phyloP scores from a whole-genome alignment of 139 green algal species.

The Chlorella sorokiniana region DNA sequence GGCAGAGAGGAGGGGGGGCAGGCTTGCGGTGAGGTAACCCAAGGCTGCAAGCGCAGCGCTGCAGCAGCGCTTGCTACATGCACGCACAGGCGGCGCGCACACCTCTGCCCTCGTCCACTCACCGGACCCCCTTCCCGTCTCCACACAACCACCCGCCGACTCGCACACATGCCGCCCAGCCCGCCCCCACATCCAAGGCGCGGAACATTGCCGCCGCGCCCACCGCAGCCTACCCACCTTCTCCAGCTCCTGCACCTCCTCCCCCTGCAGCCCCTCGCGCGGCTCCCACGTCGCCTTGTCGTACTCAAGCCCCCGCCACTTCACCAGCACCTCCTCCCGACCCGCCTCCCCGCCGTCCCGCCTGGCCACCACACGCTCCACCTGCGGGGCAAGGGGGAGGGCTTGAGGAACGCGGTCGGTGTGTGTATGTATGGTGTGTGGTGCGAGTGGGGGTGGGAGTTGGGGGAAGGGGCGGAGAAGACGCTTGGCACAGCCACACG shows the following conservation, averaged over 20 bases:
- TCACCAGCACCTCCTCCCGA: constrained; percentile 14
- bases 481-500: too few relatives aligned
- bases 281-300: constrained; percentile 34
- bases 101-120: neutral
- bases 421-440: neutral
- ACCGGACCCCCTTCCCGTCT: neutral
- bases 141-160: neutral
- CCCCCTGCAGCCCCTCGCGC: neutral
- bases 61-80: neutral
- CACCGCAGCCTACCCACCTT: neutral
- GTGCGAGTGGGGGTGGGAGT: too few relatives aligned
- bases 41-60: too few relatives aligned
- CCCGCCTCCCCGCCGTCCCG: neutral
- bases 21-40: neutral
- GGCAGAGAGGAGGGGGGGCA: neutral
- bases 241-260: neutral
- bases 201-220: neutral
- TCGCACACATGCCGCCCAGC: neutral
- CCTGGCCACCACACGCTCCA: constrained; percentile 21
- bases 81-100: too few relatives aligned
- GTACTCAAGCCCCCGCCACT: constrained; percentile 38
- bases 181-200: neutral
- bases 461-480: too few relatives aligned
- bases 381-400: neutral
- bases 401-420: neutral